Conservation (phyloP, 2,329 filamentous ascomycete genomes). For the Pyricularia grisea region DNA sequence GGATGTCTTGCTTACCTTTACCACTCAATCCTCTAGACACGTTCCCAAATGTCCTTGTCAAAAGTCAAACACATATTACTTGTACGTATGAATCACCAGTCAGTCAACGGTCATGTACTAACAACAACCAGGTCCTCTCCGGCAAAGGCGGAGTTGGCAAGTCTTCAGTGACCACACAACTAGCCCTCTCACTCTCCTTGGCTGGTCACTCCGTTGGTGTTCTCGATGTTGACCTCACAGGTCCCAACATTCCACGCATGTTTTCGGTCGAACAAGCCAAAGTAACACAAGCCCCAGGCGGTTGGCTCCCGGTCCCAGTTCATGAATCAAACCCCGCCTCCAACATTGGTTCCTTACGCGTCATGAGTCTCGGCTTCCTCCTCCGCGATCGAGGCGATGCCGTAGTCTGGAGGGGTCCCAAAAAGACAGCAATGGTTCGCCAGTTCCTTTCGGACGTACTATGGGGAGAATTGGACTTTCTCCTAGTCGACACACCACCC, state of each 20-base stretch:
- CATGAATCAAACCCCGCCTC: constrained; percentile 48
- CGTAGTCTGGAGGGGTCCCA: constrained; percentile 94
- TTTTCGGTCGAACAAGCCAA: constrained; percentile 83
- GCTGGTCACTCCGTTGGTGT: constrained; percentile 86
- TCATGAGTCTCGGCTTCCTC: constrained; percentile 91
- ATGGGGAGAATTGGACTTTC: constrained; percentile 81
- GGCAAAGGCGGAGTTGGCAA: constrained; percentile 98
- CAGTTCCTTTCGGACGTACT: constrained; percentile 90
- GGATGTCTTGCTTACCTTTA: too few species aligned
- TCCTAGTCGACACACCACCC: constrained; percentile 91
- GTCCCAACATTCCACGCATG: constrained; percentile 91
- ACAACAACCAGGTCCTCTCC: constrained; percentile 57
- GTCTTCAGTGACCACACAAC: constrained; percentile 93
- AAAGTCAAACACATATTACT: constrained; percentile 72
- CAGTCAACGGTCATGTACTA: neutral
- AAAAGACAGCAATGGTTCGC: constrained; percentile 98
- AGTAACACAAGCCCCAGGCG: constrained; percentile 82
- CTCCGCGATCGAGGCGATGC: constrained; percentile 76
- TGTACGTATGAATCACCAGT: constrained; percentile 21
- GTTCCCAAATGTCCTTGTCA: constrained; percentile 50
- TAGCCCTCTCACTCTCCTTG: constrained; percentile 80
- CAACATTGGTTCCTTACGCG: constrained; percentile 57
- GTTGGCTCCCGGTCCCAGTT: constrained; percentile 85
- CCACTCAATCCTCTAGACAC: neutral
- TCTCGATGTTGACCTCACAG: constrained; percentile 91